Percentiles rank a stretch among this genome's conserved stretches.
Evolutionary conservation across 768 basidiomycete species (phyloP).

Genomic region (Clathrus columnatus): DNA sequence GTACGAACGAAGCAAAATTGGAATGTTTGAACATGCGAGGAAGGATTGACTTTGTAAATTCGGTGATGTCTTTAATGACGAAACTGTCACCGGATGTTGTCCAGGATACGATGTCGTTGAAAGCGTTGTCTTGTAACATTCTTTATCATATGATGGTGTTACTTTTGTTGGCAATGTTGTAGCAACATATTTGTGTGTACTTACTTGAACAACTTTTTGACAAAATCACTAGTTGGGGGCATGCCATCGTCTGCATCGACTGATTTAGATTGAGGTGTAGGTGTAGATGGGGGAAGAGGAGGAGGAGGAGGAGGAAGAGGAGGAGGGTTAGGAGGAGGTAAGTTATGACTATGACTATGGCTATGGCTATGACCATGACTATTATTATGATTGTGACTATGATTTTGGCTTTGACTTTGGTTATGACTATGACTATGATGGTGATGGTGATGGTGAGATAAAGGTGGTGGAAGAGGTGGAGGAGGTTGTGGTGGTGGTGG

Average conservation of each 20-base stretch:
- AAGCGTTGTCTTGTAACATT: slow-evolving; percentile 79
- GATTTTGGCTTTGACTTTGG: not conserved
- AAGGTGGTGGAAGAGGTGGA: not conserved
- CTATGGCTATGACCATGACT: slow-evolving; percentile 20
- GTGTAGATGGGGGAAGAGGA: not conserved
- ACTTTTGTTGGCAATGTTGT: not conserved
- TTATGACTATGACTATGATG: not conserved
- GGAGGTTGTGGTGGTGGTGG: not conserved
- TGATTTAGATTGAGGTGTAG: slow-evolving; percentile 3
- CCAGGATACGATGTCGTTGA: slow-evolving; percentile 73
- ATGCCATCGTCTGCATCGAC: slow-evolving; percentile 55
- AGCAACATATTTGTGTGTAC: slow-evolving; percentile 20
- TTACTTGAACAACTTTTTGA: slow-evolving; percentile 90
- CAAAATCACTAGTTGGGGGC: slow-evolving; percentile 88
- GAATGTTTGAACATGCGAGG: slow-evolving; percentile 93
- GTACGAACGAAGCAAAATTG: slow-evolving; percentile 87
- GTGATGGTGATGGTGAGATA: slow-evolving; percentile 11
- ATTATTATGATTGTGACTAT: slow-evolving; percentile 2
- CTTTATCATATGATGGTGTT: slow-evolving; percentile 29
- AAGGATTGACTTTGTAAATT: slow-evolving; percentile 86
- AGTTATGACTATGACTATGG: slow-evolving; percentile 16
- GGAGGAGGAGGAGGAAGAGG: not conserved
- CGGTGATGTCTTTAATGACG: slow-evolving; percentile 96
- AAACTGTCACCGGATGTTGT: slow-evolving; percentile 79
- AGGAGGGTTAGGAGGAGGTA: slow-evolving; percentile 6